These are phyloP conservation scores for Chiua sp. DNA, from an alignment of 1,284 basidiomycete genomes.

Conservation along the genomic window DNA sequence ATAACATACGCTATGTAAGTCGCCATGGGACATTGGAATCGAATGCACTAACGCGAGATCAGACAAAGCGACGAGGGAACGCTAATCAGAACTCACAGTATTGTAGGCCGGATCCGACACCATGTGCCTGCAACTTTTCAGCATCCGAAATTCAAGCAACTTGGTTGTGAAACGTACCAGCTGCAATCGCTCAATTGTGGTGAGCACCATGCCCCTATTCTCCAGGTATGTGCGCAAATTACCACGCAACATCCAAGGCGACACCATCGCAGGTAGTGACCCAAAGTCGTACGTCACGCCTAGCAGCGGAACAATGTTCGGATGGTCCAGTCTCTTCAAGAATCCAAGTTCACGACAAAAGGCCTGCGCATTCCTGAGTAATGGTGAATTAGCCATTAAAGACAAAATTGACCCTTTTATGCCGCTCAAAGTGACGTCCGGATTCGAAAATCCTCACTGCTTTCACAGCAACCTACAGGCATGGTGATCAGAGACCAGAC, in stretches of 20 bases:
- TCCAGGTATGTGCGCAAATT: conserved; percentile 6
- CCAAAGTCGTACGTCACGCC: conserved; percentile 8
- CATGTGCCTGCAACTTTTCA: not conserved
- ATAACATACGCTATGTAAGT: not conserved
- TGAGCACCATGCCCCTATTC: not conserved
- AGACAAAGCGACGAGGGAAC: not conserved
- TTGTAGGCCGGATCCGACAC: conserved; percentile 4
- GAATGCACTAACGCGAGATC: conserved; percentile 15
- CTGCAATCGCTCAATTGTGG: not conserved
- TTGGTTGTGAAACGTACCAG: not conserved
- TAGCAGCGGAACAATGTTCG: conserved; percentile 9
- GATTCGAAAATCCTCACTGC: too few species aligned
- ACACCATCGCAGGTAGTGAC: not conserved
- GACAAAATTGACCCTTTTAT: too few species aligned
- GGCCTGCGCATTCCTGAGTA: not conserved
- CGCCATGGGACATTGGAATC: conserved; percentile 6
- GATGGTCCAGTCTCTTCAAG: conserved; percentile 8
- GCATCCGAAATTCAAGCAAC: not conserved
- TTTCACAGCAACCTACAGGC: too few species aligned
- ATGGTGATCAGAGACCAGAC: too few species aligned
- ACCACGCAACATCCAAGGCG: conserved; percentile 4
- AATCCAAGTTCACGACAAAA: conserved; percentile 8
- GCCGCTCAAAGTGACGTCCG: too few species aligned
- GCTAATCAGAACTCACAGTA: conserved; percentile 3
- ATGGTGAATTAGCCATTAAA: too few species aligned